phyloP scores from a whole-genome alignment of 495 filamentous ascomycete species.

The Penicillium chermesinum region DNA sequence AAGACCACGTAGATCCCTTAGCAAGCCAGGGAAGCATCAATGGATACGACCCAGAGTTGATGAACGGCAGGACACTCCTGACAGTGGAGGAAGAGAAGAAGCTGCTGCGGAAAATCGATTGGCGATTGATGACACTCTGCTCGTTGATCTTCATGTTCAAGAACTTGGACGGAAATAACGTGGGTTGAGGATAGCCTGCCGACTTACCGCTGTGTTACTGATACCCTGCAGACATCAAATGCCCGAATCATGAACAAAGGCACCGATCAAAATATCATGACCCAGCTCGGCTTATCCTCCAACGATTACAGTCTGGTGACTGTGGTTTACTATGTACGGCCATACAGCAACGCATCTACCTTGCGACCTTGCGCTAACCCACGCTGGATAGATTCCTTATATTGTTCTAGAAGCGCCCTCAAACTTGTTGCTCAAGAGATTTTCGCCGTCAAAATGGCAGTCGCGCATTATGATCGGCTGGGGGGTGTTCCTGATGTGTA shows the following conservation, averaged over 20 bases:
- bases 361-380: conserved; percentile 6
- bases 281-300: conserved; percentile 28
- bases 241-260: conserved; percentile 36
- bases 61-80: conserved; percentile 34
- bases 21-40: conserved; percentile 25
- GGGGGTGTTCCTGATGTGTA: conserved; percentile 32
- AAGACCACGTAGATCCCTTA: conserved; percentile 16
- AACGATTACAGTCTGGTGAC: conserved; percentile 29
- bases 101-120: conserved; percentile 40
- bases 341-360: conserved; percentile 1
- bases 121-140: conserved; percentile 39
- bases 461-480: conserved; percentile 33
- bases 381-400: conserved; percentile 34
- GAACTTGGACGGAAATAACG: conserved; percentile 38
- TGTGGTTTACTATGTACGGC: conserved; percentile 23
- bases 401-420: conserved; percentile 40
- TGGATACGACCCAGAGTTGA: conserved; percentile 38
- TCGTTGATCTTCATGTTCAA: conserved; percentile 44
- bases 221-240: conserved; percentile 34
- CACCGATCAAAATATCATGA: conserved; percentile 38
- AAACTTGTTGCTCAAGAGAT: conserved; percentile 29
- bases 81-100: conserved; percentile 39
- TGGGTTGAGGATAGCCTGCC: conserved; percentile 13
- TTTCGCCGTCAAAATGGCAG: conserved; percentile 31
- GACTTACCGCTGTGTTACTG: not conserved